These are phyloP conservation scores for Alternaria viburni DNA, from an alignment of 2,329 filamentous ascomycete genomes.

Conservation along the genomic window DNA sequence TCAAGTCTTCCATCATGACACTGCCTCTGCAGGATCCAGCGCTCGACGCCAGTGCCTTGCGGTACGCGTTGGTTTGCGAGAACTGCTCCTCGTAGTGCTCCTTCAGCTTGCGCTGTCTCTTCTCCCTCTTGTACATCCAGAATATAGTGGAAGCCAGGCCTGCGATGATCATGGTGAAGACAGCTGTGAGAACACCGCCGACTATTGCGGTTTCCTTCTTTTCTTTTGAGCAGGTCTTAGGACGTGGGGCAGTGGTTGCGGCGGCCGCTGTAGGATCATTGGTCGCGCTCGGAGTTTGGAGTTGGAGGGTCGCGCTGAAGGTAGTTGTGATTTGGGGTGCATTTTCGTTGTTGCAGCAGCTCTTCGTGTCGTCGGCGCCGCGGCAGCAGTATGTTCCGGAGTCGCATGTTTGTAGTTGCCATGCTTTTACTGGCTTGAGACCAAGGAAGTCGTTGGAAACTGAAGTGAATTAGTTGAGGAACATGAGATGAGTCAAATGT, in stretches of 20 bases:
- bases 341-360: conserved; percentile 39
- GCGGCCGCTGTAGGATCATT: background rate
- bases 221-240: conserved; percentile 21
- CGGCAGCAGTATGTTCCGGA: conserved; percentile 46
- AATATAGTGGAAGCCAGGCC: conserved; percentile 18
- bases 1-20: conserved; percentile 6
- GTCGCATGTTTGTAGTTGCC: conserved; percentile 45
- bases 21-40: conserved; percentile 12
- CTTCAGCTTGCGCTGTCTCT: conserved; percentile 39
- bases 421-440: conserved; percentile 27
- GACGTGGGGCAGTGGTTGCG: conserved; percentile 9
- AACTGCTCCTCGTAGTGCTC: conserved; percentile 45
- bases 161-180: conserved; percentile 31
- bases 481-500: background rate
- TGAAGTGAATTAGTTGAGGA: conserved; percentile 10
- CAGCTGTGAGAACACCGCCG: conserved; percentile 32
- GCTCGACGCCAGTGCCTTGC: conserved; percentile 27
- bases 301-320: conserved; percentile 30
- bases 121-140: conserved; percentile 40
- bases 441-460: conserved; percentile 18
- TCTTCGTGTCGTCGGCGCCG: conserved; percentile 26
- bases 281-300: conserved; percentile 9
- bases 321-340: conserved; percentile 31
- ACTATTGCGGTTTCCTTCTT: conserved; percentile 30
- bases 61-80: conserved; percentile 33